Base-by-base conservation (phyloP, 345 rosid genomes). In the Abelmoschus esculentus region DNA sequence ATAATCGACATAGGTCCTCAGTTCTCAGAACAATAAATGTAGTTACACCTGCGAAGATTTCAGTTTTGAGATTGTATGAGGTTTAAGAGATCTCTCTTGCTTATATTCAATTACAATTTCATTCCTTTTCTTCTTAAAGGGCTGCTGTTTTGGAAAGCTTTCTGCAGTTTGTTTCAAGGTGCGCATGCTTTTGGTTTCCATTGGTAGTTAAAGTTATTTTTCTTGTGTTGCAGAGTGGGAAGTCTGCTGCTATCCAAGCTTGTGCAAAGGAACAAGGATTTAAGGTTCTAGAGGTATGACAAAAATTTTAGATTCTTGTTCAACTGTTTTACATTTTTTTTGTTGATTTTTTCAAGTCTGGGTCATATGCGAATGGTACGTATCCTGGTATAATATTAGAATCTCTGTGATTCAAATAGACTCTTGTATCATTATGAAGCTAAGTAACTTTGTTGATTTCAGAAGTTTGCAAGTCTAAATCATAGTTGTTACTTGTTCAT, bases 231-330 rank as follows among this genome's bases (percentile, higher is more conserved):
- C 92, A 95, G 98, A 83, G 99, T 81, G 98, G 99, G 79, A 95
- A 95, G 75, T 90, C 98, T 72, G 92, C 98, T 29, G 96, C 96
- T 72, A 74, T 95, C 67, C 86, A 82, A 60, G 97, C 99, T 69
- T 95, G 99, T 76, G 99, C 98, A 2, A 86, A 82, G 81, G 99
- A 91, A 77, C 90, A 90, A 70, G 97, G 93, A 44, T 95, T 85
- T 67, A 83, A 86, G 88, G 80, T 95, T 72, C 81, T 91, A 52
- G 99, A 95, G 98, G 99, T 63, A 74, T 74, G 65, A 55, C 66
- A 72, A 7, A 71, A 58, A 13, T 61, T 70, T 49, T 58, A 28
- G 61, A 61, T 63, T 70, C n/a, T 50, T 65, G 38, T 79, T 74
- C 18, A 31, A 68, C 42, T 19, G 13, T 6, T 40, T 36, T 72